A percentile compares a stretch with the other conserved stretches of the same genome.
Conservation (phyloP, 169 alveolate species). For the Plasmodium billcollinsi region DNA sequence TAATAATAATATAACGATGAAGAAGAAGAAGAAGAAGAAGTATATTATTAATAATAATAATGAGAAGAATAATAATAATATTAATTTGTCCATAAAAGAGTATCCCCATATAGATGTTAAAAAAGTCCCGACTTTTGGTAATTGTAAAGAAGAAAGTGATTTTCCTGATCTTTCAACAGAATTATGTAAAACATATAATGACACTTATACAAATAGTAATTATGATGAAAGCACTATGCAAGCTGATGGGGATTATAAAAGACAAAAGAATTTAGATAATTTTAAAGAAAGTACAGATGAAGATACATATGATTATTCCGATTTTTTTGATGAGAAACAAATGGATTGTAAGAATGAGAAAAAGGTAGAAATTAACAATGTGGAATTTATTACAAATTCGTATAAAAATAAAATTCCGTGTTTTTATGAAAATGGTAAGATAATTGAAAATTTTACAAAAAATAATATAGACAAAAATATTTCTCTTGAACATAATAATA, state of each 20-base stretch:
- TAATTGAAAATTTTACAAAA: too few species aligned
- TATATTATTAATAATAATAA: too few species aligned
- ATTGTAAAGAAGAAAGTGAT: slow-evolving; percentile 21
- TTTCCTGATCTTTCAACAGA: background rate
- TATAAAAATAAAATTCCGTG: too few species aligned
- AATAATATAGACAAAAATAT: too few species aligned
- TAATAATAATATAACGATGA: too few species aligned
- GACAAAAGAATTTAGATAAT: slow-evolving; percentile 19
- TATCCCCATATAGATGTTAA: background rate
- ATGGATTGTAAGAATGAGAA: slow-evolving; percentile 9
- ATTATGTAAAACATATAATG: slow-evolving; percentile 8
- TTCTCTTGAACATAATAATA: too few species aligned
- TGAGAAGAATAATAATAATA: too few species aligned
- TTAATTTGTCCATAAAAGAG: background rate
- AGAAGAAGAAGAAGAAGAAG: too few species aligned
- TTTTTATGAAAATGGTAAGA: too few species aligned
- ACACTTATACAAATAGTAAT: background rate
- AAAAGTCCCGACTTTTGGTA: slow-evolving; percentile 72
- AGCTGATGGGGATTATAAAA: background rate
- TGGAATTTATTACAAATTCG: too few species aligned
- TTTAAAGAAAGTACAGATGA: slow-evolving; percentile 19
- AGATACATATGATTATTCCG: slow-evolving; percentile 22
- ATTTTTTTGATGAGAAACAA: slow-evolving; percentile 1
- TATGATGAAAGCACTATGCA: slow-evolving; percentile 8
- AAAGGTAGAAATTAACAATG: too few species aligned